phyloP scores from a whole-genome alignment of 441 rosid species.

The Melastoma candidum region DNA sequence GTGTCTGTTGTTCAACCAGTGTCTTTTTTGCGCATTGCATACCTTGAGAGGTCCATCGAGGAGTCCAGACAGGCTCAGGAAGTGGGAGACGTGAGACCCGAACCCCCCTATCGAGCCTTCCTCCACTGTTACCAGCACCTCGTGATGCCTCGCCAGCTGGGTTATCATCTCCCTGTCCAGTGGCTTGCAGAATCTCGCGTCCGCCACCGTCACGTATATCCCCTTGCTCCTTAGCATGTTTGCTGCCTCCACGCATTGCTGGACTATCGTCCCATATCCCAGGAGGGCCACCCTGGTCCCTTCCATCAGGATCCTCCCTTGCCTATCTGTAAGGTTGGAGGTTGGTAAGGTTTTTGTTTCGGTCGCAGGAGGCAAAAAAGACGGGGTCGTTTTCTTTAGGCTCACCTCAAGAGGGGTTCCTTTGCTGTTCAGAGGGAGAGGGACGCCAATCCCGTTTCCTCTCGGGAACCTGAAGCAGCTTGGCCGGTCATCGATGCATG shows the following conservation, averaged over 20 bases:
- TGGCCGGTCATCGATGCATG: constrained; percentile 47
- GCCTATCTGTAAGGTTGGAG: constrained; percentile 27
- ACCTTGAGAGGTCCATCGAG: constrained; percentile 66
- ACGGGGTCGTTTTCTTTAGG: too few species aligned
- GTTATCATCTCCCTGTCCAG: constrained; percentile 48
- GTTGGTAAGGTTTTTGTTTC: not conserved
- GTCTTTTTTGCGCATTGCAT: not conserved
- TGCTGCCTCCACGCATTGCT: constrained; percentile 42
- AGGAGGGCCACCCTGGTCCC: constrained; percentile 48
- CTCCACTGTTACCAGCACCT: constrained; percentile 49
- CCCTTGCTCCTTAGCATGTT: constrained; percentile 27
- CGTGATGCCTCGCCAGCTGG: constrained; percentile 46
- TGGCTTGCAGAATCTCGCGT: constrained; percentile 81
- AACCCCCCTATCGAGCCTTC: constrained; percentile 72
- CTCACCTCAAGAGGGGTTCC: constrained; percentile 43
- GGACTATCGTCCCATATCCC: constrained; percentile 48
- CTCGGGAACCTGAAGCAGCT: constrained; percentile 52
- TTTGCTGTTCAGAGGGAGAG: constrained; percentile 40
- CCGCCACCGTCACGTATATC: constrained; percentile 46
- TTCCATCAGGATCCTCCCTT: constrained; percentile 45
- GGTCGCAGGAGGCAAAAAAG: not conserved
- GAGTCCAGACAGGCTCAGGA: constrained; percentile 41
- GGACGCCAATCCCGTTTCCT: constrained; percentile 43
- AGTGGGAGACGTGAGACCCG: constrained; percentile 56
- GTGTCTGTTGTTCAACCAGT: too few species aligned